phyloP scores from a whole-genome alignment of 495 filamentous ascomycete genomes.

The Neurospora sp. region DNA sequence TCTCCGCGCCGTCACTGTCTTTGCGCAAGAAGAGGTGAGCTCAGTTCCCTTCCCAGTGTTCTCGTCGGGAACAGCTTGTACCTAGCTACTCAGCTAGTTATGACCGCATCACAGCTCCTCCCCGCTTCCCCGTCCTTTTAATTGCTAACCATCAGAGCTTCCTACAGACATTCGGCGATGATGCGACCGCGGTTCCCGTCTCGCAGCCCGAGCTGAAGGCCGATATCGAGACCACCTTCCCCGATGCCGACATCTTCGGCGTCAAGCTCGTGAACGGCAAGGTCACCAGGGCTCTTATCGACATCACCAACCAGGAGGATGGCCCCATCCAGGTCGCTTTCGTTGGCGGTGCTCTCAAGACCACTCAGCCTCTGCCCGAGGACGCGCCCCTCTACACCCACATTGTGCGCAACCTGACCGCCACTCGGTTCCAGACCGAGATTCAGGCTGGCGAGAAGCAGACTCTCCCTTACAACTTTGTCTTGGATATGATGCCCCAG shows the following conservation, averaged over 20 bases:
- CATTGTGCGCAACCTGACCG: conserved; percentile 76
- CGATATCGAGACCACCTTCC: conserved; percentile 68
- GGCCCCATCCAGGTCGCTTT: conserved; percentile 64
- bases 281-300: conserved; percentile 72
- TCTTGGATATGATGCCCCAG: conserved; percentile 86
- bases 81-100: background rate
- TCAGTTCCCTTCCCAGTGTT: conserved; percentile 14
- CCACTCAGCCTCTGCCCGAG: conserved; percentile 33
- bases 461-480: conserved; percentile 71
- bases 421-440: conserved; percentile 58
- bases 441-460: conserved; percentile 71
- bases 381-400: conserved; percentile 41
- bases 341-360: conserved; percentile 67
- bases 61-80: conserved; percentile 1
- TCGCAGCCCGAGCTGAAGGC: conserved; percentile 55
- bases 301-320: conserved; percentile 75
- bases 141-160: conserved; percentile 10
- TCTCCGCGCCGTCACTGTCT: conserved; percentile 54
- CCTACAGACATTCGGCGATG: conserved; percentile 10
- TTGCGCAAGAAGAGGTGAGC: conserved; percentile 53
- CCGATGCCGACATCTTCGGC: conserved; percentile 82
- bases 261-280: conserved; percentile 91
- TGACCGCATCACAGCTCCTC: conserved; percentile 3
- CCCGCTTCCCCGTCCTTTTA: background rate
- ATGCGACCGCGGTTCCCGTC: conserved; percentile 34